These are phyloP conservation scores for Lachnum nothofagi DNA, from an alignment of 2,329 filamentous ascomycete species.

Conservation along the genomic window DNA sequence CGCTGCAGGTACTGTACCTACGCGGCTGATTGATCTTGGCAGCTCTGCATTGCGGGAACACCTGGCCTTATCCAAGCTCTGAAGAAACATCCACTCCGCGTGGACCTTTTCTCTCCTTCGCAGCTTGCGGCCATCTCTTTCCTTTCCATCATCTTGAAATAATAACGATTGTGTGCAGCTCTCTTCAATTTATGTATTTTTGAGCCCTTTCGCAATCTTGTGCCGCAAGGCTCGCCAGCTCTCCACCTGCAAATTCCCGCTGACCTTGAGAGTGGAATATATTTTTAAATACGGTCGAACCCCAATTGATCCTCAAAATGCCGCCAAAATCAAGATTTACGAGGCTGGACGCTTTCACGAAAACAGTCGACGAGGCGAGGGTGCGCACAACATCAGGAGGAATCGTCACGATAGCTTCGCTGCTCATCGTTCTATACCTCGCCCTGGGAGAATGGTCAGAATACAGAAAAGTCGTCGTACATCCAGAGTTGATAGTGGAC, in stretches of 20 bases:
- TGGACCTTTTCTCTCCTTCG: too few relatives aligned
- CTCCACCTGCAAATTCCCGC: background rate
- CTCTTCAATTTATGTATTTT: constrained; percentile 23
- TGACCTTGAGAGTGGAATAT: background rate
- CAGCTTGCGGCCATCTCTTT: background rate
- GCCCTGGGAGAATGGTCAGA: constrained; percentile 95
- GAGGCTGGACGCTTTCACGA: constrained; percentile 95
- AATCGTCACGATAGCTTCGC: constrained; percentile 85
- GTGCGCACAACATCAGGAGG: constrained; percentile 93
- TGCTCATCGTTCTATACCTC: constrained; percentile 82
- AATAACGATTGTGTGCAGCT: constrained; percentile 11
- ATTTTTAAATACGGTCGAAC: background rate
- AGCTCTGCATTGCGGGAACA: too few relatives aligned
- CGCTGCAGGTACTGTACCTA: too few relatives aligned
- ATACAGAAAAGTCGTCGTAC: constrained; percentile 78
- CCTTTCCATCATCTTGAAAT: background rate
- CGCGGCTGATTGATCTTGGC: too few relatives aligned
- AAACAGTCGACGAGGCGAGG: constrained; percentile 96
- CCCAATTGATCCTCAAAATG: constrained; percentile 48
- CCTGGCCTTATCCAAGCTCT: too few relatives aligned
- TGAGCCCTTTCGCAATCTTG: constrained; percentile 12
- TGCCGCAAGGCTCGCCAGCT: constrained; percentile 20
- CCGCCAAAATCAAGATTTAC: constrained; percentile 89
- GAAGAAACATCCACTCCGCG: too few relatives aligned
- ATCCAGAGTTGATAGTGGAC: constrained; percentile 91